Conservation (phyloP, 306 rosid species). For the Castanea crenata region DNA sequence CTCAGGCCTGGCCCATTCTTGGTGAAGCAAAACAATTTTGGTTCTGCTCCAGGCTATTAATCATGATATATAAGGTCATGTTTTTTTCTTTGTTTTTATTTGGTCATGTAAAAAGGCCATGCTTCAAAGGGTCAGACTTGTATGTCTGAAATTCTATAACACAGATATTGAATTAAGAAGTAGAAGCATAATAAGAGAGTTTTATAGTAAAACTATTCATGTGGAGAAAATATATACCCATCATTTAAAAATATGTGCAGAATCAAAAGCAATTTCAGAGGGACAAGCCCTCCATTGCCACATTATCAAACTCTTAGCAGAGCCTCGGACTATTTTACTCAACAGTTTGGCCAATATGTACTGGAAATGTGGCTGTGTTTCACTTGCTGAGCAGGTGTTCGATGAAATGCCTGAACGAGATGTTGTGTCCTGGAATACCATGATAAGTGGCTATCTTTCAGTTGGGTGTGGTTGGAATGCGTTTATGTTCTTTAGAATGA, state of each 20-base stretch:
- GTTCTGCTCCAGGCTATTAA: too few relatives aligned
- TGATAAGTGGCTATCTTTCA: neutral
- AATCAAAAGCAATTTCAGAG: neutral
- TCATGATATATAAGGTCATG: too few relatives aligned
- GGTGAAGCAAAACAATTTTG: too few relatives aligned
- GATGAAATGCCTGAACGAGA: neutral
- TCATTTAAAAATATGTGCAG: slow-evolving; percentile 2
- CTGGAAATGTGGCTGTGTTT: neutral
- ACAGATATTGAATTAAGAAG: neutral
- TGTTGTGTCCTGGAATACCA: slow-evolving; percentile 3
- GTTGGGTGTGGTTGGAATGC: neutral
- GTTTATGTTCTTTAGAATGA: neutral
- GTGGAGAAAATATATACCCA: neutral
- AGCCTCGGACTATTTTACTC: neutral
- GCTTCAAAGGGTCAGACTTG: neutral
- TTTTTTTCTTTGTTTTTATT: neutral
- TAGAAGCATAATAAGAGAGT: neutral
- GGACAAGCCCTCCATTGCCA: neutral
- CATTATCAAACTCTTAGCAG: neutral
- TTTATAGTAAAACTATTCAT: neutral
- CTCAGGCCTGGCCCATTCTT: too few relatives aligned
- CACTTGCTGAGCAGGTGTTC: slow-evolving; percentile 3
- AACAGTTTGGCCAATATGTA: slow-evolving; percentile 3
- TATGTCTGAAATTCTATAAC: neutral
- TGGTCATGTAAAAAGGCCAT: neutral